Evolutionary conservation across 2,329 filamentous ascomycete genomes (phyloP).

Genomic region (Aureobasidium sp.): DNA sequence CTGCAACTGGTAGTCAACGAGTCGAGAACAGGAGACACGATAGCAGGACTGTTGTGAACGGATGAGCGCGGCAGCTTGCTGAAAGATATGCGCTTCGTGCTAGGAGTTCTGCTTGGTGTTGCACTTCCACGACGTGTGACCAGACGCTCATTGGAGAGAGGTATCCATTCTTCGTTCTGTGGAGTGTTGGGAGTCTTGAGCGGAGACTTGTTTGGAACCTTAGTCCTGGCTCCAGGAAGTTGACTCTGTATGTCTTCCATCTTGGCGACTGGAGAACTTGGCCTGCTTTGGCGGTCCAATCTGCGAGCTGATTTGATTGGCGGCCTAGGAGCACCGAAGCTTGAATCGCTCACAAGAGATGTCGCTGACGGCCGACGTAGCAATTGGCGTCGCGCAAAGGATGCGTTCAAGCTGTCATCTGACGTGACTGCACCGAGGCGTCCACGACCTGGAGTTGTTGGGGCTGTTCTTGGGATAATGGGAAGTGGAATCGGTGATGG

Average conservation of each 20-base stretch:
- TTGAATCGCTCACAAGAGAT: background rate
- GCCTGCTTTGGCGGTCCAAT: background rate
- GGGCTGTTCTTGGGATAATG: background rate
- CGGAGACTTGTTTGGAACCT: background rate
- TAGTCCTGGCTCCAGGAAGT: background rate
- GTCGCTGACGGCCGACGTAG: background rate
- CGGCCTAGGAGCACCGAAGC: background rate
- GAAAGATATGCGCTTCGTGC: background rate
- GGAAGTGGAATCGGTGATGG: background rate
- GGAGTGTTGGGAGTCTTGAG: conserved; percentile 12
- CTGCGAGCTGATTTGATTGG: background rate
- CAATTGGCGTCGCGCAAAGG: background rate
- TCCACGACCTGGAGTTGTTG: background rate
- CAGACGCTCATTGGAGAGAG: conserved; percentile 21
- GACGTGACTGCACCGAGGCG: background rate
- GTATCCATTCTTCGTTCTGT: conserved; percentile 23
- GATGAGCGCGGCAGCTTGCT: conserved; percentile 1
- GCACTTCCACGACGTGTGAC: background rate
- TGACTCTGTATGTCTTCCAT: background rate
- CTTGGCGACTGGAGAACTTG: background rate
- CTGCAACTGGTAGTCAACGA: background rate
- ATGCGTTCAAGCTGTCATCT: conserved; percentile 2
- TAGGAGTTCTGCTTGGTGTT: background rate
- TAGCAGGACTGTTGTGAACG: background rate
- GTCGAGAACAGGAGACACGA: background rate